Evolutionary conservation across 2,329 filamentous ascomycete species (phyloP), one percentile per base, ranked within the genome.

Genomic region (Fusarium pininemorale): DNA sequence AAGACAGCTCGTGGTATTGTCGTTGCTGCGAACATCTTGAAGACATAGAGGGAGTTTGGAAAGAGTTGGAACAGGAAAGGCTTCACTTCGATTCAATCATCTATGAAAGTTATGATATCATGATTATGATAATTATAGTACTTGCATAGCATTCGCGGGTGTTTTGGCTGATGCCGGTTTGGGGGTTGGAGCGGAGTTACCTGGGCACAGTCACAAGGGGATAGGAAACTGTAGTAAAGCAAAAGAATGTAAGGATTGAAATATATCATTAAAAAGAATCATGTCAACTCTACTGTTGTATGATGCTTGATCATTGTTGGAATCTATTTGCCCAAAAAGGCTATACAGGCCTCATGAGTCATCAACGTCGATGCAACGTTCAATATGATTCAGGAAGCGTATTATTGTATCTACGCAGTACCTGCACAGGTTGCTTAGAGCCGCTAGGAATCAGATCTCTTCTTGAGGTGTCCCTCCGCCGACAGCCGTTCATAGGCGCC

Each of bases 1-100:
- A 82, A 79, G 75, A 82, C 81, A 24, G 81, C 82, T 5, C 74
- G 77, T 1, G 82, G 79, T 0, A 83, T 83, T 38, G 63, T 81
- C 2, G 70, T 77, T 24, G 81, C 82, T 8, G 81, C 81, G 0
- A 80, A 81, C 24, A 83, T 83, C 3, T 69, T 83, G 20, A 81
- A 80, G 71, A 73, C 72, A 28, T 74, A 30, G 11, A 20, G 9
- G 2, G 20, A 7, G 7, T 24, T 28, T 4, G 1, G n/a, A 13
- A 37, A 14, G 18, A 0, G 12, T 7, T 18, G 6, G 13, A 6
- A 15, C 7, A 2, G 13, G 7, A 28, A 20, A 4, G 5, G 7
- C 10, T 50, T 72, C 7, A 8, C 13, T 69, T 72, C 70, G 14
- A 11, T 20, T n/a, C 69, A 3, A 32, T 72, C 69, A 30, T 72